phyloP scores from a whole-genome alignment of 305 asterid species.

The Ilex paraguariensis region DNA sequence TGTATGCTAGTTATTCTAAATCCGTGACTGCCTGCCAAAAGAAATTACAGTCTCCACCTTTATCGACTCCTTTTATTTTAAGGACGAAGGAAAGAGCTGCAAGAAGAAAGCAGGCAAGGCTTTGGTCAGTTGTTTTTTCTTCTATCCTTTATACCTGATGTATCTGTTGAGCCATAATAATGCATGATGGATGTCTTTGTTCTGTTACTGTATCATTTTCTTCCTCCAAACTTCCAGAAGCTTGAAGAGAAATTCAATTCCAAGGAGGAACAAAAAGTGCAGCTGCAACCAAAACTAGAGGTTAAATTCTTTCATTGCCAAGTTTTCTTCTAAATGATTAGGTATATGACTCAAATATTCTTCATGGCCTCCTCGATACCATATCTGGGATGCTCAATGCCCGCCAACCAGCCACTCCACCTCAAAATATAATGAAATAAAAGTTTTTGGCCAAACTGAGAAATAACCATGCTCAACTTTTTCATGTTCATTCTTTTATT shows the following conservation, averaged over 20 bases:
- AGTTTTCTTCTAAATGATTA: background rate
- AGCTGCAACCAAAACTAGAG: slow-evolving; percentile 50
- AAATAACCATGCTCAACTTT: background rate
- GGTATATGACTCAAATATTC: background rate
- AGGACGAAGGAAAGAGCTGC: slow-evolving; percentile 89
- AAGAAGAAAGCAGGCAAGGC: slow-evolving; percentile 78
- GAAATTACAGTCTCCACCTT: slow-evolving; percentile 67
- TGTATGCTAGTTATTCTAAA: slow-evolving; percentile 52
- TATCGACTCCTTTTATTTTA: slow-evolving; percentile 61
- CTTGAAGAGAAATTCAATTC: slow-evolving; percentile 76
- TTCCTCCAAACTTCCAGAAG: slow-evolving; percentile 40
- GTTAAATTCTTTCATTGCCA: slow-evolving; percentile 18
- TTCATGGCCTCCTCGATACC: background rate
- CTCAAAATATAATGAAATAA: background rate
- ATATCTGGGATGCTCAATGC: background rate
- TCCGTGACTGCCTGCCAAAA: slow-evolving; percentile 64
- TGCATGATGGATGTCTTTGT: background rate
- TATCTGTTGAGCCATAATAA: no score
- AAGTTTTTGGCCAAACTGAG: background rate
- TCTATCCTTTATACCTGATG: background rate
- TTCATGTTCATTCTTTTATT: background rate
- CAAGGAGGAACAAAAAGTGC: slow-evolving; percentile 48
- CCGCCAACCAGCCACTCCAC: background rate
- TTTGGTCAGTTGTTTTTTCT: background rate
- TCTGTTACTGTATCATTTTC: background rate